These are phyloP conservation scores for Metschnikowia colocasiae DNA, from an alignment of 805 yeast species.

Conservation along the genomic window DNA sequence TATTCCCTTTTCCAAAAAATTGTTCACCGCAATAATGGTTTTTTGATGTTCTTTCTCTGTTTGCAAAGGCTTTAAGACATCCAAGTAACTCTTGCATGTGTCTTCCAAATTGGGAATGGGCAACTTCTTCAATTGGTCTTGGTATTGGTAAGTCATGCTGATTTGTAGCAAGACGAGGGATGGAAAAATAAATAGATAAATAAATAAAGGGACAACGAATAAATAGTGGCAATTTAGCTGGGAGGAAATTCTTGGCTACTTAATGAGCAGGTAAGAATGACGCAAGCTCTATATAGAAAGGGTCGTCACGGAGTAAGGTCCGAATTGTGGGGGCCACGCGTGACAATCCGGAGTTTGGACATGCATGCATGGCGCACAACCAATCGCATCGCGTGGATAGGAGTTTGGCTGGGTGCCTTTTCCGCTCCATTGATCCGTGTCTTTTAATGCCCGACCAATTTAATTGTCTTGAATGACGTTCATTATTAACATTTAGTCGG, in stretches of 20 bases:
- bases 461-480: too few species aligned
- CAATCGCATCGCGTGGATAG: slow-evolving; percentile 1
- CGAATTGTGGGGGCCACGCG: slow-evolving; percentile 20
- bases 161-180: background rate
- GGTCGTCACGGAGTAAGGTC: slow-evolving; percentile 9
- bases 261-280: background rate
- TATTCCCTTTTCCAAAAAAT: slow-evolving; percentile 48
- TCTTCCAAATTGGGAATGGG: slow-evolving; percentile 77
- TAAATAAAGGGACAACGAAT: background rate
- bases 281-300: slow-evolving; percentile 6
- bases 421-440: background rate
- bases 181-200: slow-evolving; percentile 2
- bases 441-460: background rate
- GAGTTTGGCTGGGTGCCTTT: background rate
- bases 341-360: slow-evolving; percentile 7
- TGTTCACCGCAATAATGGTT: slow-evolving; percentile 56
- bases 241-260: background rate
- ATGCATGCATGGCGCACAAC: slow-evolving; percentile 2
- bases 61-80: slow-evolving; percentile 74
- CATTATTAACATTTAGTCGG: too few species aligned
- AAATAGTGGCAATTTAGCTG: background rate
- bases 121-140: slow-evolving; percentile 55
- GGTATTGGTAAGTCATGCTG: slow-evolving; percentile 50
- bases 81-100: slow-evolving; percentile 64
- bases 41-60: slow-evolving; percentile 63